Base-by-base conservation (phyloP, 2,329 filamentous ascomycete genomes). In the Arthrinium phaeospermum region DNA sequence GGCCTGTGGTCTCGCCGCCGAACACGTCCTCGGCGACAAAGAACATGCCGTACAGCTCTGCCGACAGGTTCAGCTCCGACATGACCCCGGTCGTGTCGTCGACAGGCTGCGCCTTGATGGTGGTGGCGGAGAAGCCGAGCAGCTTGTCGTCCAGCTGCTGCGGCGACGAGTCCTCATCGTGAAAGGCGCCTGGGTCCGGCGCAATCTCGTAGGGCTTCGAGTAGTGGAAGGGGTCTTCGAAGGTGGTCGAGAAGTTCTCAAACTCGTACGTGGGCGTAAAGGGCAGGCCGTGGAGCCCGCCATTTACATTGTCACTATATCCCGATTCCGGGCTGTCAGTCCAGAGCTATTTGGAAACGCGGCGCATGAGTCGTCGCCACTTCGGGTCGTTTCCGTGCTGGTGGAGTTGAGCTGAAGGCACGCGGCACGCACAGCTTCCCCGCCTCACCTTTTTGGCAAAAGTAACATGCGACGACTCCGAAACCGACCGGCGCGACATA, bases 11-110 rank as follows among this genome's bases (percentile, higher is more conserved):
- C 69, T 90, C 85, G 83, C 89, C 82, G 81, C 91, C 81, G 85
- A 94, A 95, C 6, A 94, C 93, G 77, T 94, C 93, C 80, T 96
- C 93, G 64, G 93, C 93, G 37, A 96, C 89, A 79, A 95, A 95
- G 86, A 96, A 96, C 93, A 96, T 95, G 87, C 93, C 93, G 78
- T 94, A 93, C 16, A 96, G 85, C 83, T 96, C 93, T 72, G 93
- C 93, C 30, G 88, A 88, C 86, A 95, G 91, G 76, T 84, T 86
- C 14, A 93, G 85, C 71, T 93, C 90, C 44, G 89, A 88, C 72
- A 89, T 86, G 69, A 91, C 87, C 70, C 90, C 91, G 12, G 81
- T 74, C 8, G 86, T 82, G 74, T 92, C 92, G 76, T 94, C 92
- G 68, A 94, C 82, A 10, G 94, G 83, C 4, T 88, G 87, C 47